These are phyloP conservation scores for Alternaria arborescens DNA, from an alignment of 2,329 filamentous ascomycete genomes.

Conservation along the genomic window DNA sequence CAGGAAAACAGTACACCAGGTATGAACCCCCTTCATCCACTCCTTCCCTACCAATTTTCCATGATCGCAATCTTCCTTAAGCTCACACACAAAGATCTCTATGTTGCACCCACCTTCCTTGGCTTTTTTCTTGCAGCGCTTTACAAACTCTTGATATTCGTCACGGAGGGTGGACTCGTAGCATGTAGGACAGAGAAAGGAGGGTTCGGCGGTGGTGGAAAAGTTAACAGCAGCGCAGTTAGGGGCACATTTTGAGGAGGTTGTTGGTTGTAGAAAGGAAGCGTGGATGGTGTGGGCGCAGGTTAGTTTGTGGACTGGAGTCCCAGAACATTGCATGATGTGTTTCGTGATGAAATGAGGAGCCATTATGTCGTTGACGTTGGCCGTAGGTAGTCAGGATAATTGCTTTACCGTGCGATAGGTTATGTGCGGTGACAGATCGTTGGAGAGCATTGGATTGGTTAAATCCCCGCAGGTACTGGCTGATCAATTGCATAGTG, in stretches of 20 bases:
- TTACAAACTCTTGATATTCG: neutral
- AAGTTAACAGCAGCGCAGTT: slow-evolving; percentile 2
- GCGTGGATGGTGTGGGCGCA: slow-evolving; percentile 5
- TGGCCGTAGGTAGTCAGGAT: neutral
- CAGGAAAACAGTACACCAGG: neutral
- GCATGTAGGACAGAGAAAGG: slow-evolving; percentile 8
- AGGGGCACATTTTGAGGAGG: slow-evolving; percentile 7
- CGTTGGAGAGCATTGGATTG: neutral
- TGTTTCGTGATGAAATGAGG: neutral
- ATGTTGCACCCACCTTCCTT: neutral
- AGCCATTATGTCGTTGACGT: neutral
- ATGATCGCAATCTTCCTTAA: neutral
- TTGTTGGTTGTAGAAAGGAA: neutral
- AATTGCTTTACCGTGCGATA: neutral
- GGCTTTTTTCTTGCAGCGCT: neutral
- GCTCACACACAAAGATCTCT: neutral
- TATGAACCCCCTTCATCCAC: neutral
- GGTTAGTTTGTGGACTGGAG: slow-evolving; percentile 1
- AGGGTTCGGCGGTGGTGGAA: neutral
- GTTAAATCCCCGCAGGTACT: neutral
- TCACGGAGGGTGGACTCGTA: neutral
- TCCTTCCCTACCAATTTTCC: neutral
- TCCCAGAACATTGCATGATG: neutral
- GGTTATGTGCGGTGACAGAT: neutral
- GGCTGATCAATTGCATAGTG: neutral